Conservation (phyloP, 2,329 filamentous ascomycete species). For the Leptographium lundbergii region DNA sequence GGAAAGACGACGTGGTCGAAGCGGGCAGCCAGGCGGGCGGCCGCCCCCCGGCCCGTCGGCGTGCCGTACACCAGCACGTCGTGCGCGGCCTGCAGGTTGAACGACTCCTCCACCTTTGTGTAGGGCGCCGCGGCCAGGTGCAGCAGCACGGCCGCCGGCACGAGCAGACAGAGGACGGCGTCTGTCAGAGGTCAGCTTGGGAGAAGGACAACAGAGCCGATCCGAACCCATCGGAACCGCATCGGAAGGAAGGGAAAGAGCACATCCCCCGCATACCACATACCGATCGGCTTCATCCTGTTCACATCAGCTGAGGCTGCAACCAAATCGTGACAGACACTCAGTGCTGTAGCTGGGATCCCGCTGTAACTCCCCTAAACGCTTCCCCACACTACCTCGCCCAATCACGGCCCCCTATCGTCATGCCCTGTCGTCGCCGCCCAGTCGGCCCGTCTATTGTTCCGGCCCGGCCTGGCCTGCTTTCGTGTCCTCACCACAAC, state of each 20-base stretch:
- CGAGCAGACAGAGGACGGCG: conserved; percentile 34
- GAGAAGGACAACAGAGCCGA: neutral
- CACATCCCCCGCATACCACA: no score
- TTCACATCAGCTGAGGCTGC: no score
- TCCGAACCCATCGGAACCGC: no score
- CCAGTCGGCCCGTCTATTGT: neutral
- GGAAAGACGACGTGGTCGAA: conserved; percentile 91
- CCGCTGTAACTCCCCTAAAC: neutral
- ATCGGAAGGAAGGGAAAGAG: no score
- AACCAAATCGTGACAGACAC: no score
- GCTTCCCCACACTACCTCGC: no score
- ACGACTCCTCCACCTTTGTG: conserved; percentile 97
- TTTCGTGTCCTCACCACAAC: neutral
- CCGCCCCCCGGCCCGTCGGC: conserved; percentile 39
- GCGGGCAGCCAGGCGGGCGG: conserved; percentile 39
- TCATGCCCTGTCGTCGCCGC: neutral
- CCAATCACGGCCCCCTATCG: no score
- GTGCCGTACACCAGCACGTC: conserved; percentile 77
- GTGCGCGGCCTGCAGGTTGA: conserved; percentile 89
- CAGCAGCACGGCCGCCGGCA: conserved; percentile 50
- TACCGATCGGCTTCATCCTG: conserved; percentile 4
- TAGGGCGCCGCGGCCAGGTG: conserved; percentile 71
- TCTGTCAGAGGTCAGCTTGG: conserved; percentile 22
- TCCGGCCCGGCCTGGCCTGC: neutral
- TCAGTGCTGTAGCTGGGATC: no score